Conservation (phyloP, 2,329 filamentous ascomycete genomes). For the Scortechinia acanthostroma region DNA sequence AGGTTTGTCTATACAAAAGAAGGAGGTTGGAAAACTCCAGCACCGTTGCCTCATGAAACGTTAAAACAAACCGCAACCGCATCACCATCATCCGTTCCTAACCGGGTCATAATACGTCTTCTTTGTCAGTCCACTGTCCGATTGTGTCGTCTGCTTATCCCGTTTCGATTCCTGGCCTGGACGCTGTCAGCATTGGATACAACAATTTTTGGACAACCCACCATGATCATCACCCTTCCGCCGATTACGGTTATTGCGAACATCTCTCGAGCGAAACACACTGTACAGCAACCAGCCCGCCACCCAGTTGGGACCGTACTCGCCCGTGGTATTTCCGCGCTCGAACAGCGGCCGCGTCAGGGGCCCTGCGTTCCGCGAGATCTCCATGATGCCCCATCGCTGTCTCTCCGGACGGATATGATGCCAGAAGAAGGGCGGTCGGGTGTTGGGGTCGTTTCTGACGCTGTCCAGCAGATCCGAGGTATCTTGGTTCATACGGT, state of each 20-base stretch:
- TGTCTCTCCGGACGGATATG: constrained; percentile 31
- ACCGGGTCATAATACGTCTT: constrained; percentile 30
- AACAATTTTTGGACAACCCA: too few species aligned
- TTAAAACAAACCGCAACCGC: too few species aligned
- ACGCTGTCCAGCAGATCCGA: constrained; percentile 27
- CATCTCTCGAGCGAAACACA: constrained; percentile 33
- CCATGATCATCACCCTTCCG: constrained; percentile 19
- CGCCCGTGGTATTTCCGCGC: constrained; percentile 25
- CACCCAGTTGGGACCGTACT: constrained; percentile 35
- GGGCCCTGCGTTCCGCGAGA: constrained; percentile 26
- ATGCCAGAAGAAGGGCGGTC: constrained; percentile 34
- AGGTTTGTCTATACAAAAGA: too few species aligned
- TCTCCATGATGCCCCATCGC: constrained; percentile 28
- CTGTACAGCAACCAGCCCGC: constrained; percentile 34
- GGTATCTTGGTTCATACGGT: constrained; percentile 26
- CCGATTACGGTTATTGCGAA: constrained; percentile 33
- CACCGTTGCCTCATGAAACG: too few species aligned
- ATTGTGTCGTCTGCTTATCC: constrained; percentile 4
- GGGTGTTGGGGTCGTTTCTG: constrained; percentile 20
- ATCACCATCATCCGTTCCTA: constrained; percentile 25
- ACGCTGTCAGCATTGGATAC: neutral
- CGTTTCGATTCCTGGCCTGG: neutral
- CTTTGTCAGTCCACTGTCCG: constrained; percentile 13
- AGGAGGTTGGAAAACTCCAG: too few species aligned
- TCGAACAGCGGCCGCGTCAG: constrained; percentile 27